Evolutionary conservation across 176 grass and related monocot genomes (phyloP).

Genomic region (Saccharum spontaneum): DNA sequence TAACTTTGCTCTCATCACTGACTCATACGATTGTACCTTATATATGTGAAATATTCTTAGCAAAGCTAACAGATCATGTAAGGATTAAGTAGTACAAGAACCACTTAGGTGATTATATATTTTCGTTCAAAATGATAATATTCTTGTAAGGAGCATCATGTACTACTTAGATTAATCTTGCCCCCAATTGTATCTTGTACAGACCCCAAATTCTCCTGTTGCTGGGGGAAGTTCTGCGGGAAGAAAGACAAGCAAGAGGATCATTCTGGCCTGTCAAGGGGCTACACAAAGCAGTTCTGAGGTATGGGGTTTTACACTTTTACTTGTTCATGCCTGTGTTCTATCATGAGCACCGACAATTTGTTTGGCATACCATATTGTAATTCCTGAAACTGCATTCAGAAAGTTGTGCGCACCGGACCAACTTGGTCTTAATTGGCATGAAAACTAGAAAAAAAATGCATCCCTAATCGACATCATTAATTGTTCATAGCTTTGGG

Average conservation of each 20-base stretch:
- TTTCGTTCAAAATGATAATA: neutral
- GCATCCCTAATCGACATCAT: neutral
- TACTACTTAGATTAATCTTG: neutral
- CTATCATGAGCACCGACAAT: neutral
- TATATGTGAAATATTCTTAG: no score
- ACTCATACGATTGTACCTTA: no score
- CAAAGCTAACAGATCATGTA: neutral
- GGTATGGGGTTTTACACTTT: slow-evolving; percentile 55
- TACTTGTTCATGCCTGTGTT: neutral
- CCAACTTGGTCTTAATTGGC: neutral
- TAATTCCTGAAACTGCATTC: neutral
- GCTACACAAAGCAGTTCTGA: slow-evolving; percentile 59
- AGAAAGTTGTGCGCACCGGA: neutral
- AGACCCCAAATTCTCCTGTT: slow-evolving; percentile 86
- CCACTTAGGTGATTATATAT: neutral
- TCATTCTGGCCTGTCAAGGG: slow-evolving; percentile 86
- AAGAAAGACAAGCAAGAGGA: slow-evolving; percentile 69
- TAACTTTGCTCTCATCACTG: neutral
- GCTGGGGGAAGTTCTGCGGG: slow-evolving; percentile 55
- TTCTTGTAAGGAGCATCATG: neutral
- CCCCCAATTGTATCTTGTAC: slow-evolving; percentile 25
- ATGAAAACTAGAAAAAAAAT: neutral
- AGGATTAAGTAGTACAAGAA: neutral
- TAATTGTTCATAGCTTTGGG: slow-evolving; percentile 3
- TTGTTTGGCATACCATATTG: neutral